Conservation (phyloP, 345 rosid species). For the Pseudoturritis turrita region DNA sequence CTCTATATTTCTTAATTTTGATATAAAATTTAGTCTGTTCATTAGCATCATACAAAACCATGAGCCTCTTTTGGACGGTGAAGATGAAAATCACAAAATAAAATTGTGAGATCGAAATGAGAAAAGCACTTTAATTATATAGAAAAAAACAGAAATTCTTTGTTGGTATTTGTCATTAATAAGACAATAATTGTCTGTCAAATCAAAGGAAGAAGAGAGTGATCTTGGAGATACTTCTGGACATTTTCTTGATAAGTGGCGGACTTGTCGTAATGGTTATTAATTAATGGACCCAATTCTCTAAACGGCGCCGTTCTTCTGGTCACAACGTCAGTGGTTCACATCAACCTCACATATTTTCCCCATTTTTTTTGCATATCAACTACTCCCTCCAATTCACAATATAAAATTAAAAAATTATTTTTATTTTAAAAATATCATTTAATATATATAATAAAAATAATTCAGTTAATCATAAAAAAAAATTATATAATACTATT, state of each 20-base stretch:
- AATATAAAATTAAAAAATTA: too few species aligned
- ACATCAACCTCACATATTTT: background rate
- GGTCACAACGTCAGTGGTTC: background rate
- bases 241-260: background rate
- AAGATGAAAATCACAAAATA: background rate
- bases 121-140: background rate
- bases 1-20: too few species aligned
- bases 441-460: too few species aligned
- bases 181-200: background rate
- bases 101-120: background rate
- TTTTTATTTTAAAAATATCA: too few species aligned
- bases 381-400: too few species aligned
- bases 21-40: background rate
- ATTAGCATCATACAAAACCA: background rate
- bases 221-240: background rate
- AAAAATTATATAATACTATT: too few species aligned
- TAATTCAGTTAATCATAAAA: too few species aligned
- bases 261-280: background rate
- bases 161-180: background rate
- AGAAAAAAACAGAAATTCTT: background rate
- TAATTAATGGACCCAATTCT: background rate
- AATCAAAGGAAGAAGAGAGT: conserved; percentile 6
- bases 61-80: conserved; percentile 25
- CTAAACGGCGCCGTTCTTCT: conserved; percentile 20
- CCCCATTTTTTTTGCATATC: background rate